Percentiles rank a stretch among this genome's conserved stretches.
phyloP scores from a whole-genome alignment of 2,329 filamentous ascomycete species.

The Amauroascus verrucosus region DNA sequence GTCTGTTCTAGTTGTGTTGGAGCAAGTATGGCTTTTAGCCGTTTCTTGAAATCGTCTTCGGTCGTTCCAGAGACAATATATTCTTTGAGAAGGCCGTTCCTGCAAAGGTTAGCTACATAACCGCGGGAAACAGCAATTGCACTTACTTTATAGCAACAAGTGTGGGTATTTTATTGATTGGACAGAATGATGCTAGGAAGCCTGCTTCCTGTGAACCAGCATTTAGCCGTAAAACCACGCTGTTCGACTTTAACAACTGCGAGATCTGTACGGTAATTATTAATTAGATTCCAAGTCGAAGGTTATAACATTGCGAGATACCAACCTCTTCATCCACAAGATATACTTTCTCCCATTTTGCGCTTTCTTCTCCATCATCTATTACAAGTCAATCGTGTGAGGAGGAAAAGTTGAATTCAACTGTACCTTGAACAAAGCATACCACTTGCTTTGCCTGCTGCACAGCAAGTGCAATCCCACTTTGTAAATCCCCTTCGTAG shows the following conservation, averaged over 20 bases:
- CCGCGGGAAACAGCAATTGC: background rate
- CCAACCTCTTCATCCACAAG: slow-evolving; percentile 45
- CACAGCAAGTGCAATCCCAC: slow-evolving; percentile 67
- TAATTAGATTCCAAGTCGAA: background rate
- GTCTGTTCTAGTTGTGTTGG: slow-evolving; percentile 5
- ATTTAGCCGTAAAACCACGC: slow-evolving; percentile 59
- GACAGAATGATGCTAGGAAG: slow-evolving; percentile 73
- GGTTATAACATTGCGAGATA: background rate
- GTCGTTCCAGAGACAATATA: slow-evolving; percentile 57
- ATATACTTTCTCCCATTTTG: slow-evolving; percentile 62
- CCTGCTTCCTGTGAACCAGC: slow-evolving; percentile 70
- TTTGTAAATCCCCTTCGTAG: slow-evolving; percentile 67
- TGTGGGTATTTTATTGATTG: slow-evolving; percentile 65
- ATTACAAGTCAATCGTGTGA: background rate
- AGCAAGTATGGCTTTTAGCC: slow-evolving; percentile 40
- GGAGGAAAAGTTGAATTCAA: background rate
- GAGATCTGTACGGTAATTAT: slow-evolving; percentile 40
- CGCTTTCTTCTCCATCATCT: slow-evolving; percentile 63
- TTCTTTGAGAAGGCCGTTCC: slow-evolving; percentile 65
- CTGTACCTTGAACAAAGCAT: slow-evolving; percentile 68
- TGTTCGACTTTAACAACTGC: slow-evolving; percentile 48
- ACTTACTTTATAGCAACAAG: slow-evolving; percentile 56
- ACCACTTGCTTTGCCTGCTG: slow-evolving; percentile 65
- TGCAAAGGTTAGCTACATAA: slow-evolving; percentile 25
- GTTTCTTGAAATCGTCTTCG: slow-evolving; percentile 56